A percentile compares a stretch with the other conserved stretches of the same genome.
Conservation (phyloP, 108 stramenopile species). For the Nitzschia palea region DNA sequence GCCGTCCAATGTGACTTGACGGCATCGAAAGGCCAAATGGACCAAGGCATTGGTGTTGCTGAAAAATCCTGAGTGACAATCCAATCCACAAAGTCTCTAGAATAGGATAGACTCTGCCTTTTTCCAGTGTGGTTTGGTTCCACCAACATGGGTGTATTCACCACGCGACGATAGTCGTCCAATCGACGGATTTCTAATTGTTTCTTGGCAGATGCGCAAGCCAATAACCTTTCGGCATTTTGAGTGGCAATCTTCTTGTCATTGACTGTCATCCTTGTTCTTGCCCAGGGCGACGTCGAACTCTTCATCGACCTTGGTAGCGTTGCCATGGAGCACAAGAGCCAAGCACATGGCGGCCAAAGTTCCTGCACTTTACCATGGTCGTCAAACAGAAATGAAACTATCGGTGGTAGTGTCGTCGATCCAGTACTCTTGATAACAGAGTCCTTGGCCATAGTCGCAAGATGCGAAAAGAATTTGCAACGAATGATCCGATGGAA, state of each 20-base stretch:
- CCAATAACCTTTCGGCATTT: background rate
- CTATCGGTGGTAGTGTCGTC: too few species aligned
- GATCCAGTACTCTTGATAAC: too few species aligned
- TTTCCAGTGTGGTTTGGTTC: background rate
- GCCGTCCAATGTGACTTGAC: conserved; percentile 24
- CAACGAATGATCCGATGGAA: conserved; percentile 3
- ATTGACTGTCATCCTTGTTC: background rate
- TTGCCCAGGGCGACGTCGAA: background rate
- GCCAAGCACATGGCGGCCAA: too few species aligned
- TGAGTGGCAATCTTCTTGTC: background rate
- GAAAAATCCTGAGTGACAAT: background rate
- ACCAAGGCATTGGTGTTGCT: background rate
- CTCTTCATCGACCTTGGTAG: background rate
- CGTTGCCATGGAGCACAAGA: too few species aligned
- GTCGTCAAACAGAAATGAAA: too few species aligned
- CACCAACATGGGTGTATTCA: conserved; percentile 9
- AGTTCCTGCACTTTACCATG: too few species aligned
- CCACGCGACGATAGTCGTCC: conserved; percentile 15
- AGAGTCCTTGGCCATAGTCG: background rate
- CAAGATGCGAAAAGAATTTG: too few species aligned
- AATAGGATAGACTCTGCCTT: background rate
- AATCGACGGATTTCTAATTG: conserved; percentile 30
- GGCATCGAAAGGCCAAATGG: background rate
- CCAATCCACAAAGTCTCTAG: background rate
- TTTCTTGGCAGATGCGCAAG: conserved; percentile 24